Evolutionary conservation across 2,329 filamentous ascomycete genomes (phyloP), one percentile per base, ranked within the genome.

Genomic region (Exophiala bonariae): DNA sequence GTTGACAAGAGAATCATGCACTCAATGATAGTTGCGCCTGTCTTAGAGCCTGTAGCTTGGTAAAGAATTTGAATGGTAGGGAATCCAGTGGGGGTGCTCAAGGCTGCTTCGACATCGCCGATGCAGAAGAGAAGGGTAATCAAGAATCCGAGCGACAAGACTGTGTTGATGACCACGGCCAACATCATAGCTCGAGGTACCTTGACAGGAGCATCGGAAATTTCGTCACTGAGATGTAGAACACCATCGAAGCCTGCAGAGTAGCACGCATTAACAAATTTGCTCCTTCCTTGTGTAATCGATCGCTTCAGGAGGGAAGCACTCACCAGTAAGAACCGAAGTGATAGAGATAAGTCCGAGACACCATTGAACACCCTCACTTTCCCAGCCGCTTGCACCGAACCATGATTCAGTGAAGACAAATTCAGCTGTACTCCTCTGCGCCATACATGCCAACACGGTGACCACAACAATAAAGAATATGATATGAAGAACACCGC

Each of bases 161-260:
- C 60, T 8, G 66, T 66, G 6, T 66, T 59, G 1, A 68, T 57
- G 1, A 65, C 60, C 8, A 73, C 59, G 13, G 52, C 50, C 3
- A 67, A 58, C 0, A 70, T 66, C 4, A 55, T 41, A 11, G 57
- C 53, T 16, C 63, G 63, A 20, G 68, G 68, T 1, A 68, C 64
- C 43, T 67, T 66, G 6, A 62, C 51, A 2, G 66, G 63, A 2
- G 71, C 66, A 23, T 72, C 63, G 26, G 66, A 60, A 16, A 73
- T 65, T 54, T 74, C 71, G 47, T 73, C 71, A 30, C 68, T 71
- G 66, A 75, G 72, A 45, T 77, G 74, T 0, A 77, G 62, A 6
- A 71, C 69, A 13, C 72, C 67, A 38, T 78, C 74, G 37, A 72
- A 74, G 8, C 73, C 74, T 43, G 39, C 35, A n/a, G n/a, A n/a